Evolutionary conservation across 257 asterid species (phyloP), one percentile per base, ranked within the genome.

Genomic region (Solanum pimpinellifolium): DNA sequence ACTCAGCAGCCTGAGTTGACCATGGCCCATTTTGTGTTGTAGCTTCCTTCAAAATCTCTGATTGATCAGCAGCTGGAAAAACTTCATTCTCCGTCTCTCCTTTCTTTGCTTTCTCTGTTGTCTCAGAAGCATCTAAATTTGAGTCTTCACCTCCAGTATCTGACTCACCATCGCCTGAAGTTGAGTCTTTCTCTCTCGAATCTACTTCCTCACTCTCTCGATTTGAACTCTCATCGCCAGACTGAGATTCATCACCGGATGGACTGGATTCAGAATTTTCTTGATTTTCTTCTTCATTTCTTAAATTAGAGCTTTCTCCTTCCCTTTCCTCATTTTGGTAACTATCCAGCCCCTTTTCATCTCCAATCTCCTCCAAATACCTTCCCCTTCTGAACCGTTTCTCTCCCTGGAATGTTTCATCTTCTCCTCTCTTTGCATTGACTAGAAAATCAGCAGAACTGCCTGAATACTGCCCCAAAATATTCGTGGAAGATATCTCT

Each of bases 41-140:
- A 56, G 87, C 47, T 84, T 88, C 90, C 31, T 88, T 88, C 84
- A 88, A 84, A 60, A 88, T 65, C 85, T 88, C 90, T 20, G 87
- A 84, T 74, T 88, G 87, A 59, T 75, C 87, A 39, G 85, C 90
- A 59, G 90, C 81, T 35, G 90, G 90, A 59, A 56, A 88, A 60
- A 88, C 76, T 39, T 88, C 87, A 75, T 46, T 78, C 60, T 83
- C 80, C 7, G 35, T 72, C 31, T 86, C 46, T 75, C 62, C 33
- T 41, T 73, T 56, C 33, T 27, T 70, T 56, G 84, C 18, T 21
- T 74, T 73, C 84, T 39, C 47, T 37, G 60, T 80, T 76, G 83
- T 62, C 23, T 86, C 88, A 9, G 59, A 56, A 37, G n/a, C 78
- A 75, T 77, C 88, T 23, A 70, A 52, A 77, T 41, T 86, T 42